Percentiles rank a stretch among this genome's conserved stretches.
These are phyloP conservation scores for sorghum (Sorghum bicolor) DNA, from an alignment of 176 grass and related monocot species.

Conservation along the genomic window DNA sequence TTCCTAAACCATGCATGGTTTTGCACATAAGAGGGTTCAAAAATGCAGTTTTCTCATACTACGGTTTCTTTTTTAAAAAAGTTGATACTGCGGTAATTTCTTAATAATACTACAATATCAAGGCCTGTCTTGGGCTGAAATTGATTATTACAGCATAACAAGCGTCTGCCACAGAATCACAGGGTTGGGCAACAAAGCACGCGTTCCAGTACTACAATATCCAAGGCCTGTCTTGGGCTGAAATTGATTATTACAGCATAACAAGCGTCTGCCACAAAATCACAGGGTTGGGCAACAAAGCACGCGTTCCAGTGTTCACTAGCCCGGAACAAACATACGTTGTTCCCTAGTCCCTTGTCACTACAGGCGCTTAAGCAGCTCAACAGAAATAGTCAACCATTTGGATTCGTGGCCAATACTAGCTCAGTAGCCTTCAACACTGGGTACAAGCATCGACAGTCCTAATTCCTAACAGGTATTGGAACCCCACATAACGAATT, in stretches of 20 bases:
- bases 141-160: background rate
- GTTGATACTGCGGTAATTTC: too few relatives aligned
- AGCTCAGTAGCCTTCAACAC: background rate
- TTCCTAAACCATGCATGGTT: too few relatives aligned
- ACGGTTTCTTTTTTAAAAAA: too few relatives aligned
- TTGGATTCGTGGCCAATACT: background rate
- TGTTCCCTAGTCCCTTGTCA: background rate
- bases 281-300: too few relatives aligned
- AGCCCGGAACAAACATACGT: background rate
- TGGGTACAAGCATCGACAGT: background rate
- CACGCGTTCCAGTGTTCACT: background rate
- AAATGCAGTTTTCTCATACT: too few relatives aligned
- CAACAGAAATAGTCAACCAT: background rate
- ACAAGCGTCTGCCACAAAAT: background rate
- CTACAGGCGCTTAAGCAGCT: background rate
- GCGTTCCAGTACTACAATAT: too few relatives aligned
- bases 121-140: too few relatives aligned
- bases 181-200: too few relatives aligned
- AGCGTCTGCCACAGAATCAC: background rate
- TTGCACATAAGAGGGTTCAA: too few relatives aligned
- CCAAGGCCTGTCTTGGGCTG: too few relatives aligned
- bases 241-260: background rate
- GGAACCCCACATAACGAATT: background rate
- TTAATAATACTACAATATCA: too few relatives aligned
- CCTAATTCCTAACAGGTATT: background rate